Base-by-base conservation (phyloP, 1,284 basidiomycete species). In the Cryptococcus sp. region DNA sequence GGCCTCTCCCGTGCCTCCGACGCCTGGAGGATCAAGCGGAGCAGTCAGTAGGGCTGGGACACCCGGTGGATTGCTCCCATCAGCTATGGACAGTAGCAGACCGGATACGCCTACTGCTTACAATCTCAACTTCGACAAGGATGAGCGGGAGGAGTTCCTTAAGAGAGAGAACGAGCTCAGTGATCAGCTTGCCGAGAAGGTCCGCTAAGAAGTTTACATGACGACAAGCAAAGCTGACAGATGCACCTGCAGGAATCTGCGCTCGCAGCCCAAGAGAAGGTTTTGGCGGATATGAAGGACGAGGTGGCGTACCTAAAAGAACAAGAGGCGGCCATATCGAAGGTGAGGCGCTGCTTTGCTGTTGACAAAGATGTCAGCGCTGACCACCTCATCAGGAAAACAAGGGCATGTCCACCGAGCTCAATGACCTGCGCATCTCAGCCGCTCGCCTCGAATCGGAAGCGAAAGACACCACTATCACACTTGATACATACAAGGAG, bases 81-180 rank as follows among this genome's bases (percentile, higher is more conserved):
- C 66, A 27, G 63, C 63, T 4, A 42, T 52, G 10, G 64, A 65
- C 17, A 67, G 68, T 42, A 67, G 65, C 40, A 56, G 76, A 55
- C 73, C 76, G 1, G 76, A 78, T 52, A 78, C 76, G 11, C 76
- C 76, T 0, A 66, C 64, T 0, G 58, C 62, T 25, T 76, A 63
- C 81, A 84, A n/a, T 83, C 86, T 88, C 40, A 83, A 90, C 41
- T 76, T 98, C 68, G 93, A 96, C 66, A 93, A 94, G 82, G 96
- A 99, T 73, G 95, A 99, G 80, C 83, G 93, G 63, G 95, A 99
- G 64, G 95, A 99, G 62, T 99, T 98, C 84, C 80, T 99, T 78
- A 88, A 87, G 75, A 82, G 95, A 60, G 96, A 99, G 83, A 99
- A 99, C 73, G 95, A 99, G 79, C 83, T 99, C 59, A 93, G 88